A percentile compares a stretch with the other conserved stretches of the same genome.
These are phyloP conservation scores for Oryza meyeriana DNA, from an alignment of 176 grass and related monocot species.

Conservation along the genomic window DNA sequence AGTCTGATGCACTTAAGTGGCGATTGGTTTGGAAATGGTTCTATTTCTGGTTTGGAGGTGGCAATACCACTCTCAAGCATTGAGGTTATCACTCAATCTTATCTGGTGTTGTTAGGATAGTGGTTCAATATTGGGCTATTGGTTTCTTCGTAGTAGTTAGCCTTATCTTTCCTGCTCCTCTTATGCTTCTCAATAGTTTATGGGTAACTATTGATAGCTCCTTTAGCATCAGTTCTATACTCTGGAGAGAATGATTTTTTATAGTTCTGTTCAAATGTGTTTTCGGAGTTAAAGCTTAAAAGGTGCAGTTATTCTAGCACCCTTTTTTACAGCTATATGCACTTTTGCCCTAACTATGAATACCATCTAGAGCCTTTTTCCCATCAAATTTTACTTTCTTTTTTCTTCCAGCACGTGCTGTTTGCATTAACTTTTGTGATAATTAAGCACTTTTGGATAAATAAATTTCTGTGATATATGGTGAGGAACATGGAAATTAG, in stretches of 20 bases:
- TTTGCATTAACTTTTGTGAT: conserved; percentile 21
- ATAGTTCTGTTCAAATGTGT: conserved; percentile 1
- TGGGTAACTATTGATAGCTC: not conserved
- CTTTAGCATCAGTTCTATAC: not conserved
- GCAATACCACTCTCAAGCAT: conserved; percentile 54
- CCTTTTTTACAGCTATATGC: not conserved
- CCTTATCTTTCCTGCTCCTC: not conserved
- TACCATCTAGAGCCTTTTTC: not conserved
- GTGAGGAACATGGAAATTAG: not conserved
- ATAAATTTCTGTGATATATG: not conserved
- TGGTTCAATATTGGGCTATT: not conserved
- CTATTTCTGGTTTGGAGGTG: conserved; percentile 73
- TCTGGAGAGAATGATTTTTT: not conserved
- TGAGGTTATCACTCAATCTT: conserved; percentile 43
- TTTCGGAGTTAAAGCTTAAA: conserved; percentile 2
- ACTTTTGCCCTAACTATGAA: not conserved
- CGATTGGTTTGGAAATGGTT: conserved; percentile 66
- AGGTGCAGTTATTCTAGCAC: conserved; percentile 7
- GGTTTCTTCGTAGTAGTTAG: not conserved
- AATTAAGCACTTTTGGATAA: conserved; percentile 18
- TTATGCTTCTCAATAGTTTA: conserved; percentile 24
- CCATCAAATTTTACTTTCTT: not conserved
- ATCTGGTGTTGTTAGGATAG: conserved; percentile 20
- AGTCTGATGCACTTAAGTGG: conserved; percentile 34
- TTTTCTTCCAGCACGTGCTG: not conserved